Evolutionary conservation across 441 rosid species (phyloP).

Genomic region (Arabidopsis lyrata): DNA sequence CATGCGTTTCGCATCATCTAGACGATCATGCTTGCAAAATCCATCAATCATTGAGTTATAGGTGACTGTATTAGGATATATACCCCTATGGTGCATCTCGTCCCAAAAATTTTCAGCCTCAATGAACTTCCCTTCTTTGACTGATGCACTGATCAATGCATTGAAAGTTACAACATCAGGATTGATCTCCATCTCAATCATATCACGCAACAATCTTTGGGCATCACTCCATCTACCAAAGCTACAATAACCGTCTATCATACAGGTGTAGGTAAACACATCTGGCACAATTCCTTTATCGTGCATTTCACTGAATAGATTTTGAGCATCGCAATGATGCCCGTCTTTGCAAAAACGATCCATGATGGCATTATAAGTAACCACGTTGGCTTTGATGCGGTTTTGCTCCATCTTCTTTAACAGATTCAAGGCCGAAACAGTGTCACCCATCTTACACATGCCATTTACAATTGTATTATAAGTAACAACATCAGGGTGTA

Average conservation of each 20-base stretch:
- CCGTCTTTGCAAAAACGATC: constrained; percentile 10
- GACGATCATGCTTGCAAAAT: background rate
- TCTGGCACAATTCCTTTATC: background rate
- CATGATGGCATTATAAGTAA: constrained; percentile 1
- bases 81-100: background rate
- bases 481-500: too few relatives aligned
- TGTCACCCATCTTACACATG: too few relatives aligned
- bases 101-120: background rate
- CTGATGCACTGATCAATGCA: constrained; percentile 10
- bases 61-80: background rate
- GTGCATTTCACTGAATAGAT: constrained; percentile 25
- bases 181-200: background rate
- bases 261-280: background rate
- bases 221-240: constrained; percentile 28
- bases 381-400: background rate
- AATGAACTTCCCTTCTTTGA: background rate
- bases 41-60: background rate
- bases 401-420: background rate
- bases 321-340: background rate
- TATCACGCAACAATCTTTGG: background rate
- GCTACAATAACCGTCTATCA: background rate
- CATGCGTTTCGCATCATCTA: background rate
- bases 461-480: too few relatives aligned
- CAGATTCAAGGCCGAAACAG: background rate
- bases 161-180: constrained; percentile 12